These are phyloP conservation scores for Candida ortonii DNA, from an alignment of 805 yeast genomes.

Conservation along the genomic window DNA sequence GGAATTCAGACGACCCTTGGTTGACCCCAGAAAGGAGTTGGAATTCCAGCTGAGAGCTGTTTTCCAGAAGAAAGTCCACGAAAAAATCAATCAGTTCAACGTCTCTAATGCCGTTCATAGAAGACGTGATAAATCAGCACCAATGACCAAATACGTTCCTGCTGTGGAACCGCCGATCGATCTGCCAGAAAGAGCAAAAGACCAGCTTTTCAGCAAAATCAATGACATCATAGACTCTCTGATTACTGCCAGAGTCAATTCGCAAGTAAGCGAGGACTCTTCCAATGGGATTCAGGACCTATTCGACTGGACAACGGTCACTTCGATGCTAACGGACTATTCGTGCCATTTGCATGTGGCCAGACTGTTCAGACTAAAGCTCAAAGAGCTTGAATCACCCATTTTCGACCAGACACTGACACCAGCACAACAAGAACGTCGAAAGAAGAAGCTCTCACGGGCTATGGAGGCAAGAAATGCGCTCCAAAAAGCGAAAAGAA, in stretches of 20 bases:
- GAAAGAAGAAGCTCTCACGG: constrained; percentile 1
- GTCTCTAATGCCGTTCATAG: constrained; percentile 7
- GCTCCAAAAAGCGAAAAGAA: constrained; percentile 1
- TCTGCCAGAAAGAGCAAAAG: constrained; percentile 15
- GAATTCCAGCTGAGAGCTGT: constrained; percentile 20
- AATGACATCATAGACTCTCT: constrained; percentile 22
- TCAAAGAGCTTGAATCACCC: constrained; percentile 12
- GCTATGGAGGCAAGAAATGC: neutral
- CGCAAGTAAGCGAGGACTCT: neutral
- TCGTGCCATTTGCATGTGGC: constrained; percentile 9
- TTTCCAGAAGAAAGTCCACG: constrained; percentile 17
- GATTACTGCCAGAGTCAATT: constrained; percentile 5
- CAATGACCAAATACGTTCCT: constrained; percentile 14
- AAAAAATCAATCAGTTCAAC: constrained; percentile 12
- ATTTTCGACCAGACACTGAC: constrained; percentile 12
- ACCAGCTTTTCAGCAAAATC: constrained; percentile 15
- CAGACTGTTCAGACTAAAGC: constrained; percentile 16
- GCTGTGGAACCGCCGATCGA: constrained; percentile 25
- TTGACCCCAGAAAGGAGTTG: constrained; percentile 18
- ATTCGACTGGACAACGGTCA: constrained; percentile 15
- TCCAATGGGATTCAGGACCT: neutral
- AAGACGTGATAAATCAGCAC: constrained; percentile 2
- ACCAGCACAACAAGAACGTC: constrained; percentile 4
- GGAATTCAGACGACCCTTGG: constrained; percentile 8
- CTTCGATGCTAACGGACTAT: constrained; percentile 11